Evolutionary conservation across 176 grass and related monocot genomes (phyloP).

Genomic region (Tillandsia fasciculata): DNA sequence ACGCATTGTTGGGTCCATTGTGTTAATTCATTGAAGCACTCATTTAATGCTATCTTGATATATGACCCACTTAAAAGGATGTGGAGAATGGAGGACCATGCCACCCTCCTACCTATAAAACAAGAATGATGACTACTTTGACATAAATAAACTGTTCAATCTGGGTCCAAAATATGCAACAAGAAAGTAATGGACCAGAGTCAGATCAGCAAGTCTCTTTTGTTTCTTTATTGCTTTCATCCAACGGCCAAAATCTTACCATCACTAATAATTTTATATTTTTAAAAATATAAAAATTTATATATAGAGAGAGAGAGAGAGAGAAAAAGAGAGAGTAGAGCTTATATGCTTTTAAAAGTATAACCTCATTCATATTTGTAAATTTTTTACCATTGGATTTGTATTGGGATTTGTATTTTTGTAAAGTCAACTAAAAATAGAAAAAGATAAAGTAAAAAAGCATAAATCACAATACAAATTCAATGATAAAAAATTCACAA

Average conservation of each 20-base stretch:
- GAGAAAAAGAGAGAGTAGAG: too few relatives aligned
- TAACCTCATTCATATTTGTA: too few relatives aligned
- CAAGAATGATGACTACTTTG: slow-evolving; percentile 24
- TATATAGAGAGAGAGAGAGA: too few relatives aligned
- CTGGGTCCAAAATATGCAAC: not conserved
- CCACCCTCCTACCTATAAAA: slow-evolving; percentile 16
- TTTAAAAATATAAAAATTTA: too few relatives aligned
- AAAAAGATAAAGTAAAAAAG: too few relatives aligned
- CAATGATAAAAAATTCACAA: too few relatives aligned
- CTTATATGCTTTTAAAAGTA: too few relatives aligned
- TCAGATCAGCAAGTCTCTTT: slow-evolving; percentile 6
- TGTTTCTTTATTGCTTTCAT: not conserved
- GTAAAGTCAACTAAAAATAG: too few relatives aligned
- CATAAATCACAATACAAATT: too few relatives aligned
- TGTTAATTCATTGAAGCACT: not conserved
- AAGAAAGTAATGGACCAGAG: slow-evolving; percentile 12
- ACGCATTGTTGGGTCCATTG: too few relatives aligned
- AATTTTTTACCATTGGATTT: too few relatives aligned
- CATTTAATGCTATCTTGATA: slow-evolving; percentile 21
- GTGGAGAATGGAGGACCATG: slow-evolving; percentile 25
- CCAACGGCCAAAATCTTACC: not conserved
- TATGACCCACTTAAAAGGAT: slow-evolving; percentile 27
- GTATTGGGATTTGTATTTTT: too few relatives aligned
- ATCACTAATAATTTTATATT: not conserved
- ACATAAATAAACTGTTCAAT: slow-evolving; percentile 11